These are phyloP conservation scores for Ceratobasidium sp. DNA, from an alignment of 1,284 basidiomycete genomes.

Conservation along the genomic window DNA sequence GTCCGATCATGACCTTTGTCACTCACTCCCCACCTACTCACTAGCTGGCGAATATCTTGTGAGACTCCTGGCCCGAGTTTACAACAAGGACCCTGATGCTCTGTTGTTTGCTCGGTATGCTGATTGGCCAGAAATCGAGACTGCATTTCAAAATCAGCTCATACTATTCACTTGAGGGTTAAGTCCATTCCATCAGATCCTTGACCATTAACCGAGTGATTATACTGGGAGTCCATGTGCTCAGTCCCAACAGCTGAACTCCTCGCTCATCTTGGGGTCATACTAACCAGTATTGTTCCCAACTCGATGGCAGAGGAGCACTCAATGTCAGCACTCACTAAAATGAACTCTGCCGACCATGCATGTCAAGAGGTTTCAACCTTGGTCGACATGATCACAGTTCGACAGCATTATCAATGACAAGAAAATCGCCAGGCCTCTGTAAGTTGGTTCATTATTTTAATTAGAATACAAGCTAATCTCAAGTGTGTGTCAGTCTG, in stretches of 20 bases:
- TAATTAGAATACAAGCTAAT: too few relatives aligned
- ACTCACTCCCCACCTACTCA: conserved; percentile 25
- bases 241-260: conserved; percentile 3
- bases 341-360: conserved; percentile 8
- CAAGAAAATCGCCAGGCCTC: background rate
- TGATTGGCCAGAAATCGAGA: background rate
- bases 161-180: background rate
- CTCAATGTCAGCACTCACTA: conserved; percentile 4
- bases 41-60: conserved; percentile 29
- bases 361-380: conserved; percentile 19
- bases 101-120: background rate
- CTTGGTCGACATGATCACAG: conserved; percentile 19
- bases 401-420: conserved; percentile 9
- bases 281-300: conserved; percentile 11
- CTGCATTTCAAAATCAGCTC: background rate
- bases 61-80: background rate
- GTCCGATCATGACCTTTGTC: conserved; percentile 26
- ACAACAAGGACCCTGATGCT: conserved; percentile 20
- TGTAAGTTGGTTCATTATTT: background rate
- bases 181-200: background rate
- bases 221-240: conserved; percentile 2
- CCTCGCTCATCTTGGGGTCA: background rate
- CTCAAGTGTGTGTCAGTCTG: too few relatives aligned
- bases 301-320: conserved; percentile 17
- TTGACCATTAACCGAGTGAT: background rate